phyloP scores from a whole-genome alignment of 2,329 filamentous ascomycete species.

The Pseudogymnoascus sp. region DNA sequence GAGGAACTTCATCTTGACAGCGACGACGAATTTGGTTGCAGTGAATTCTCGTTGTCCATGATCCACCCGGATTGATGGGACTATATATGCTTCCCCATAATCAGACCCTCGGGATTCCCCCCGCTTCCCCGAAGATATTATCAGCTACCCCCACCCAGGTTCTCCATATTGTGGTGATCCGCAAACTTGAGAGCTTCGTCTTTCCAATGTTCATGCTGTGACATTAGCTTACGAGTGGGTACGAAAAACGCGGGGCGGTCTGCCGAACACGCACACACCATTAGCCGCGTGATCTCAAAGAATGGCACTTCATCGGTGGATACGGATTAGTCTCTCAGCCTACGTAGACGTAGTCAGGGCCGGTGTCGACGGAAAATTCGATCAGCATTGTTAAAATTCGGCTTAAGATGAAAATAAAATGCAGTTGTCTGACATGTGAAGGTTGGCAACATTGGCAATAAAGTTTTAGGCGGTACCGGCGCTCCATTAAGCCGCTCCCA shows the following conservation, averaged over 20 bases:
- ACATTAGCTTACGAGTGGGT: neutral
- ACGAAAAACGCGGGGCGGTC: neutral
- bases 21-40: neutral
- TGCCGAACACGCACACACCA: neutral
- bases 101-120: neutral
- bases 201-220: neutral
- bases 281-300: neutral
- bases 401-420: neutral
- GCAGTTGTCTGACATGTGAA: neutral
- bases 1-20: constrained; percentile 1
- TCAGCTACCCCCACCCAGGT: neutral
- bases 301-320: neutral
- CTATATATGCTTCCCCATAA: neutral
- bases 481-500: neutral
- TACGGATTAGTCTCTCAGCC: neutral
- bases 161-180: neutral
- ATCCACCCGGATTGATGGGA: neutral
- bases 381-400: neutral
- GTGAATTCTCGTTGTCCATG: constrained; percentile 3
- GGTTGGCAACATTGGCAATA: neutral
- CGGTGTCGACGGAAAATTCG: neutral
- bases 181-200: neutral
- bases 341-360: neutral
- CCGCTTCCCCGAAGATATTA: neutral
- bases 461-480: neutral